Evolutionary conservation across 768 basidiomycete species (phyloP).

Genomic region (Candolleomyces eurysporus): DNA sequence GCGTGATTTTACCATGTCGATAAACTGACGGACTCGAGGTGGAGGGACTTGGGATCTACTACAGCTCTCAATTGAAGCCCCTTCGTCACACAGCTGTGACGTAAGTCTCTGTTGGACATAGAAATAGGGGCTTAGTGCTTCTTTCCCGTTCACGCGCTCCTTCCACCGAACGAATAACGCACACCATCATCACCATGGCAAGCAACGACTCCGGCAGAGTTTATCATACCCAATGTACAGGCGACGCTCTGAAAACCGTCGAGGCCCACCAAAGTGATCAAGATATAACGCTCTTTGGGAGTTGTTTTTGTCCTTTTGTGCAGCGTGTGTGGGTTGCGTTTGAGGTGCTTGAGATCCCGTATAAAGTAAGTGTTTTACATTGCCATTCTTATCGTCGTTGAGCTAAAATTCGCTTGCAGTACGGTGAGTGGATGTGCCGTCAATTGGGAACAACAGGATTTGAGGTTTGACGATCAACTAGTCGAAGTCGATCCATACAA

Average conservation of each 20-base stretch:
- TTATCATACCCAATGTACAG: conserved; percentile 42
- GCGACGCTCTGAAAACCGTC: conserved; percentile 54
- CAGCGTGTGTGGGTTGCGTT: conserved; percentile 78
- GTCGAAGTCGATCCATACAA: conserved; percentile 84
- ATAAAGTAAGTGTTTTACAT: conserved; percentile 46
- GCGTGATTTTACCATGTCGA: no score
- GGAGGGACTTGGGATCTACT: no score
- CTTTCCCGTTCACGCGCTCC: neutral
- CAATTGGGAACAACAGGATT: neutral
- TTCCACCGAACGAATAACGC: neutral
- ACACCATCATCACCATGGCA: neutral
- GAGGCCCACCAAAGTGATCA: conserved; percentile 43
- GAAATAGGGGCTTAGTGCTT: no score
- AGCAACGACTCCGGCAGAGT: conserved; percentile 24
- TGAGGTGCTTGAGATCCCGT: conserved; percentile 67
- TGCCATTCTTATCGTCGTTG: neutral
- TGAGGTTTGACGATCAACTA: conserved; percentile 18
- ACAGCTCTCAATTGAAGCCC: no score
- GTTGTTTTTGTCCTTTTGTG: conserved; percentile 81
- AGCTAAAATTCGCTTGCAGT: conserved; percentile 8
- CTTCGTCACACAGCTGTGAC: no score
- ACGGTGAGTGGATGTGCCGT: conserved; percentile 15
- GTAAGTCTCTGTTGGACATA: no score
- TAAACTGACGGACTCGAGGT: no score
- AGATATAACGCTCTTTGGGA: conserved; percentile 66